Evolutionary conservation across 31 red algal species (phyloP), one percentile per base, ranked within the genome.

Genomic region (Asparagopsis taxiformis): DNA sequence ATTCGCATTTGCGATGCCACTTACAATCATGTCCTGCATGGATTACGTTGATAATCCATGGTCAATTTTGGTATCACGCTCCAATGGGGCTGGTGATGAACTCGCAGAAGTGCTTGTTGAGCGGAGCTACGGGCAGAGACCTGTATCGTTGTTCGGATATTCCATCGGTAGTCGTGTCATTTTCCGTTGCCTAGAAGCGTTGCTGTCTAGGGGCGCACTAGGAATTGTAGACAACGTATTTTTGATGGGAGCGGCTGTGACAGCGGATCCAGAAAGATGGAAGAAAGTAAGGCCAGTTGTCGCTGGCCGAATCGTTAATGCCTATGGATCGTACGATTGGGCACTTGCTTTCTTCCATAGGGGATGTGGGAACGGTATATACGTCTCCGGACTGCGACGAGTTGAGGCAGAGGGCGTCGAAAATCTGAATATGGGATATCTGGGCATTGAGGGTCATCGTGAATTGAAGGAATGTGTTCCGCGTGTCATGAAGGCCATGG

Each of bases 271-370:
- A 28, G 79, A 83, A 30, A 70, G 77, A 30, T 98, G 95, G 95
- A 74, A 71, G 57, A 77, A 85, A 44, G 71, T 87, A 28, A 53
- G 68, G 31, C 55, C 79, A 13, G 91, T 89, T 36, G 87, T 94
- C 0, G 60, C 90, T 30, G 87, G 81, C 4, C 91, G 91, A 35
- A 77, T 98, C 6, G 95, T 98, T 15, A 94, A 94, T 50, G 90
- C 68, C 0, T 98, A 91, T 59, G 80, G 87, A 31, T 79, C 72
- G 28, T 75, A 85, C 35, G 95, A 98, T 55, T 98, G 95, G 95
- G 86, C 90, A 0, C 71, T 98, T 63, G 91, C 95, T 1, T 93
- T 94, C 39, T 94, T 98, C 65, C 95, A 98, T 54, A 77, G 95
- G 33, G 88, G 86, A 50, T 91, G 81, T 52, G 88, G 75, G 13